Percentiles rank a stretch among this genome's conserved stretches.
Conservation (phyloP, 257 asterid species). For the Nicotiana obtusifolia region DNA sequence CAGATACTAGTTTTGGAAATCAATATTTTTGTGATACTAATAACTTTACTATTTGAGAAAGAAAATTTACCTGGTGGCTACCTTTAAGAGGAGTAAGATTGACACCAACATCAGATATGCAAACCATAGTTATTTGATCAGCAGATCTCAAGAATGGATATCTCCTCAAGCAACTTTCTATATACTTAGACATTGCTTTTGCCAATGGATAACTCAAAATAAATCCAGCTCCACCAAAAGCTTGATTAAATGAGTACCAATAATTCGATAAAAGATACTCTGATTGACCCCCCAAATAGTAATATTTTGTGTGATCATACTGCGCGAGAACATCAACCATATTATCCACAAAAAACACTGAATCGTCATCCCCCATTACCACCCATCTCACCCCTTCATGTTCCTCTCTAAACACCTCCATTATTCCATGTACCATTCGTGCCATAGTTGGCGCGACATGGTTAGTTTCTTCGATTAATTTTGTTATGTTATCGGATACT, state of each 20-base stretch:
- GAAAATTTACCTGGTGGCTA: conserved; percentile 46
- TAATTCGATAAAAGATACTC: conserved; percentile 48
- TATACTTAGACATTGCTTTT: conserved; percentile 33
- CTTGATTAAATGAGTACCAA: conserved; percentile 51
- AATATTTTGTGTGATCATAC: conserved; percentile 49
- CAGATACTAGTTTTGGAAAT: background rate
- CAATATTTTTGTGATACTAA: background rate
- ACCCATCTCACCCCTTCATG: conserved; percentile 47
- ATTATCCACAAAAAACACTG: conserved; percentile 57
- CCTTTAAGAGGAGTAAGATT: conserved; percentile 48
- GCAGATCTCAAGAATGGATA: conserved; percentile 34
- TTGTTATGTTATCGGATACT: conserved; percentile 30
- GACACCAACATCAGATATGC: conserved; percentile 62
- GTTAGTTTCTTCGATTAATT: conserved; percentile 20
- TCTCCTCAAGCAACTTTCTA: conserved; percentile 44
- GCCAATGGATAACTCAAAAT: conserved; percentile 58
- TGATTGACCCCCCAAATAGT: conserved; percentile 52
- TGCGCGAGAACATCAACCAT: conserved; percentile 37
- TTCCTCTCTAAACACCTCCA: conserved; percentile 42
- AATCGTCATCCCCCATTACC: conserved; percentile 73
- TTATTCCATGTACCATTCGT: conserved; percentile 53
- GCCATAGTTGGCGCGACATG: conserved; percentile 32
- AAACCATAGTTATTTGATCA: conserved; percentile 49
- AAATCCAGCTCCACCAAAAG: conserved; percentile 72
- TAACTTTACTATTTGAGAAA: background rate